Conservation (phyloP, 805 yeast species). For the Komagataella pseudopastoris region DNA sequence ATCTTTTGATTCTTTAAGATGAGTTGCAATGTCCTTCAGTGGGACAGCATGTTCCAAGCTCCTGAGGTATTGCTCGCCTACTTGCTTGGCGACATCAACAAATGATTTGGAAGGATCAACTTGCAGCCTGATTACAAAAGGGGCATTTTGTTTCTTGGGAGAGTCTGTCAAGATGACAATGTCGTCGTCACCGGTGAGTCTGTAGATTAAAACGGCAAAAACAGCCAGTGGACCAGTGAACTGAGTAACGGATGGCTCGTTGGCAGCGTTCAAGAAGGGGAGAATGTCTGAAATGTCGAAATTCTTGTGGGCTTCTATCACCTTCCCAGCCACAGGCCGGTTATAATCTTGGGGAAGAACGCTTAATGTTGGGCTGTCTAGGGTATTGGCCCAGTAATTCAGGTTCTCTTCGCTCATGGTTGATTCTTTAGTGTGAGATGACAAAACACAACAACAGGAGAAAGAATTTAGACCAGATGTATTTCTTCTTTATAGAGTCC, state of each 20-base stretch:
- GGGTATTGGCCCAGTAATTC: conserved; percentile 47
- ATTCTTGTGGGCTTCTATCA: conserved; percentile 44
- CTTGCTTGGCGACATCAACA: conserved; percentile 31
- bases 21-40: conserved; percentile 41
- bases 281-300: conserved; percentile 14
- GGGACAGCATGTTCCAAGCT: conserved; percentile 20
- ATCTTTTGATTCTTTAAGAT: conserved; percentile 33
- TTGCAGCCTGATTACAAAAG: conserved; percentile 49
- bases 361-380: conserved; percentile 75
- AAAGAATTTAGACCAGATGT: neutral
- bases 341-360: conserved; percentile 81
- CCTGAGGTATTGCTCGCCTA: conserved; percentile 24
- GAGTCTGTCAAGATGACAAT: conserved; percentile 67
- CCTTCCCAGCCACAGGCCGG: conserved; percentile 56
- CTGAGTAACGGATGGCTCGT: conserved; percentile 11
- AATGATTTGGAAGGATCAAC: conserved; percentile 46
- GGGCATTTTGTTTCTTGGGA: conserved; percentile 21
- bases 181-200: conserved; percentile 92
- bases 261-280: conserved; percentile 6
- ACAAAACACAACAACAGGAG: too few species aligned
- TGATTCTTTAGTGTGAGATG: neutral
- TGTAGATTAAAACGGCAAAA: conserved; percentile 55
- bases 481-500: neutral
- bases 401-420: conserved; percentile 10
- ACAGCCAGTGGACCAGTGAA: conserved; percentile 49